Base-by-base conservation (phyloP, 2,329 filamentous ascomycete genomes). In the Monilinia fructicola region DNA sequence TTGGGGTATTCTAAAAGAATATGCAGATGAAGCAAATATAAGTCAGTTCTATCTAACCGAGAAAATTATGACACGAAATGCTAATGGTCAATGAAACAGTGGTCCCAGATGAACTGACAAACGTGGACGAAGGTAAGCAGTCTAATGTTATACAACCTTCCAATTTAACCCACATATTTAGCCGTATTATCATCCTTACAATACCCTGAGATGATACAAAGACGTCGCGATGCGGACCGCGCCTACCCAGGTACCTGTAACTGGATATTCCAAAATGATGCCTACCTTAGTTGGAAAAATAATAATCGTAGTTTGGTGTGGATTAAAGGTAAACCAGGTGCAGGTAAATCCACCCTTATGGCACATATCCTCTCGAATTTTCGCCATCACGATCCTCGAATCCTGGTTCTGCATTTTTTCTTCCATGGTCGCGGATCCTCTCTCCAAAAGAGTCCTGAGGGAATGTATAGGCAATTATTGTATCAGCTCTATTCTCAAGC, bases 251-350 rank as follows among this genome's bases (percentile, higher is more conserved):
- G 74, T 1, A 78, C 78, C 2, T 79, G 74, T 65, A 44, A 70
- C n/a, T 79, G 78, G 78, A 67, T 80, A 2, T 65, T 70, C 50
- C 5, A 62, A 54, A 70, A 79, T 44, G 9, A 65, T 2, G 64
- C 52, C 0, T 78, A 72, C 44, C 67, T 14, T 6, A 61, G 7
- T 11, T 79, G 77, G 77, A 38, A 64, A 4, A 3, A 6, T 0
- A 0, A 38, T 0, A 18, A 71, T 10, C 54, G 26, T n/a, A 73
- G 69, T 4, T 6, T 79, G 0, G 75, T 79, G 4, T 80, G 77
- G 77, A 76, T 81, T 46, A 78, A 77, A 59, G 79, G 79, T 2
- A 78, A 80, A 35, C 78, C 79, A 3, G 78, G 78, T 7, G 75
- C 76, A 0, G 78, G 79, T 2, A 81, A 81, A 64, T 79, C 78